Evolutionary conservation across 208 protist genomes (phyloP).

Genomic region (Leishmania tarentolae): DNA sequence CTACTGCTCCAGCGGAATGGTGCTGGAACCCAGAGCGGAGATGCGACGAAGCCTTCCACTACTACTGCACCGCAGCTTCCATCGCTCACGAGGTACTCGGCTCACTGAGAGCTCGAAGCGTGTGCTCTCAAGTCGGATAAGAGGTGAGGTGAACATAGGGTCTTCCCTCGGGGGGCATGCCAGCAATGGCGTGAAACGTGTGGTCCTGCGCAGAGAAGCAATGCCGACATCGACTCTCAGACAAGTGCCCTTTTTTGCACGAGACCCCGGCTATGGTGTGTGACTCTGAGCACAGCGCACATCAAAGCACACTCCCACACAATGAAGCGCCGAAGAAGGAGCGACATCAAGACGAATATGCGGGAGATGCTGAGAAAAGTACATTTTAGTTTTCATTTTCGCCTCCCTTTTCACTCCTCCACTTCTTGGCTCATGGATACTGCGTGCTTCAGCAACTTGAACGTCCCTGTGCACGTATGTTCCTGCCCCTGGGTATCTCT

Average conservation of each 20-base stretch:
- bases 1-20: not conserved
- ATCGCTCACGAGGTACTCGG: not conserved
- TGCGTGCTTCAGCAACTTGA: not conserved
- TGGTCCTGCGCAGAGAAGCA: not conserved
- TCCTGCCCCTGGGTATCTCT: not conserved
- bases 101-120: not conserved
- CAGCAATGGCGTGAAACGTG: not conserved
- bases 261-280: not conserved
- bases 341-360: not conserved
- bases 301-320: not conserved
- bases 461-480: not conserved
- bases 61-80: not conserved
- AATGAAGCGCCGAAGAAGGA: not conserved
- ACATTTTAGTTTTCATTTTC: not conserved
- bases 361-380: not conserved
- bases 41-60: not conserved
- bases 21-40: not conserved
- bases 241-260: not conserved
- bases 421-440: not conserved
- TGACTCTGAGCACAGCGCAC: not conserved
- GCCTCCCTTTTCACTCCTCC: not conserved
- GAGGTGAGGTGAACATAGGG: not conserved
- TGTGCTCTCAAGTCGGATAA: not conserved
- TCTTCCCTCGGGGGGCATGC: not conserved
- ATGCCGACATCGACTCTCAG: not conserved